phyloP scores from a whole-genome alignment of 805 yeast genomes.

The Millerozyma acaciae region DNA sequence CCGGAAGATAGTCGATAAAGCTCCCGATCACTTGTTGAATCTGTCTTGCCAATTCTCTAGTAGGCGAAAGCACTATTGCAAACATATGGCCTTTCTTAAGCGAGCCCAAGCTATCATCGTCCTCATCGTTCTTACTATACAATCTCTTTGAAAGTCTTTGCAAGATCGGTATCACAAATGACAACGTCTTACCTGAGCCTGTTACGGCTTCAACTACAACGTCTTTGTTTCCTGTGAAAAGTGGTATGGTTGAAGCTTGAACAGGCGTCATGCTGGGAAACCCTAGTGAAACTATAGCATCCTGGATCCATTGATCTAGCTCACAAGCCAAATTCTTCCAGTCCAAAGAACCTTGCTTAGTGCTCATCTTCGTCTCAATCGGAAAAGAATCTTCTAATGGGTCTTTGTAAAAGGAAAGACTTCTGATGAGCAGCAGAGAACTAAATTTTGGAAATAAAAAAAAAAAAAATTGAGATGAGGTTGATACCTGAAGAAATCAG shows the following conservation, averaged over 20 bases:
- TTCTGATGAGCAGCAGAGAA: too few species aligned
- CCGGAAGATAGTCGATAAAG: constrained; percentile 57
- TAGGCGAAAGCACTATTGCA: constrained; percentile 71
- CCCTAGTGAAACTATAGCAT: constrained; percentile 72
- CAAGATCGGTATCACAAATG: constrained; percentile 78
- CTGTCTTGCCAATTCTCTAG: constrained; percentile 67
- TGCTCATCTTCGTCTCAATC: too few species aligned
- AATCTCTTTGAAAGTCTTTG: constrained; percentile 51
- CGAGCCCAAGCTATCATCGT: constrained; percentile 21
- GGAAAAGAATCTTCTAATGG: too few species aligned
- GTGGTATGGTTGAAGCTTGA: constrained; percentile 91
- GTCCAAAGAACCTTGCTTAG: constrained; percentile 40
- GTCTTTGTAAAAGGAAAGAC: too few species aligned
- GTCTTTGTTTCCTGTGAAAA: constrained; percentile 79
- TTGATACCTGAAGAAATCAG: constrained; percentile 1
- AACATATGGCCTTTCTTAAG: constrained; percentile 63
- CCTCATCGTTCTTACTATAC: constrained; percentile 18
- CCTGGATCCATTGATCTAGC: constrained; percentile 65
- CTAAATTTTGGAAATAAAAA: constrained; percentile 1
- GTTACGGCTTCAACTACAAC: constrained; percentile 97
- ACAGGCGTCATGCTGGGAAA: constrained; percentile 90
- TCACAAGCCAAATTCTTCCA: constrained; percentile 58
- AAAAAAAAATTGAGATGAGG: constrained; percentile 8
- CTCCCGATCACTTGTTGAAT: constrained; percentile 63
- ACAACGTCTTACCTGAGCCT: constrained; percentile 97